A percentile compares a stretch with the other conserved stretches of the same genome.
Evolutionary conservation across 768 basidiomycete genomes (phyloP).

Genomic region (Hygrocybe punicea): DNA sequence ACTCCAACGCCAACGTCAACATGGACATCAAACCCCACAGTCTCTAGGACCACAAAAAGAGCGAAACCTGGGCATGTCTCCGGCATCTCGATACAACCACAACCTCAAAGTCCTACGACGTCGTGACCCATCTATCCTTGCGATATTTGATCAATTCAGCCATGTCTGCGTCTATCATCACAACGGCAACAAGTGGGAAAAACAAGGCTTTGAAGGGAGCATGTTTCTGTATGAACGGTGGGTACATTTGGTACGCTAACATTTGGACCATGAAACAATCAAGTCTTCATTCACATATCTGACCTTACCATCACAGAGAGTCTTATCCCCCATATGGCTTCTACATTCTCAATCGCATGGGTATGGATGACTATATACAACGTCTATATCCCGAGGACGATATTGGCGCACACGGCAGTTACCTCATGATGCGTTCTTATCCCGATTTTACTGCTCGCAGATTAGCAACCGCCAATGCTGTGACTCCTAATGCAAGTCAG

Average conservation of each 20-base stretch:
- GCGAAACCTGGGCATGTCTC: conserved; percentile 50
- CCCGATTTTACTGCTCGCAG: conserved; percentile 60
- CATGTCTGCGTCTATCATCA: conserved; percentile 81
- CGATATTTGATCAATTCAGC: conserved; percentile 84
- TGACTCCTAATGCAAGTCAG: conserved; percentile 19
- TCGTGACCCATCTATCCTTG: conserved; percentile 73
- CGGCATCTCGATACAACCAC: conserved; percentile 62
- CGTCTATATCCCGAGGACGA: conserved; percentile 77
- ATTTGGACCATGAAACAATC: not conserved
- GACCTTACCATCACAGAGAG: conserved; percentile 42
- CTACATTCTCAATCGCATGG: conserved; percentile 79
- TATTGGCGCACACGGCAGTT: conserved; percentile 56
- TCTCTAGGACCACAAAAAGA: not conserved
- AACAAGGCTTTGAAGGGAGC: conserved; percentile 80
- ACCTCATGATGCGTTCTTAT: conserved; percentile 71
- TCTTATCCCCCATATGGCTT: conserved; percentile 81
- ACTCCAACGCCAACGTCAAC: not conserved
- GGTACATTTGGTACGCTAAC: conserved; percentile 20
- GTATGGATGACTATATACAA: conserved; percentile 73
- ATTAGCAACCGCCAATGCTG: conserved; percentile 37
- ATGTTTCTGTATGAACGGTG: conserved; percentile 88
- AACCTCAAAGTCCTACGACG: conserved; percentile 80
- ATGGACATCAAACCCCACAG: not conserved
- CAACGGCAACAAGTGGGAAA: conserved; percentile 74
- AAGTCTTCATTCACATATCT: not conserved